Percentiles rank a stretch among this genome's conserved stretches.
phyloP scores from a whole-genome alignment of 768 basidiomycete species.

The Lentinula raphanica region DNA sequence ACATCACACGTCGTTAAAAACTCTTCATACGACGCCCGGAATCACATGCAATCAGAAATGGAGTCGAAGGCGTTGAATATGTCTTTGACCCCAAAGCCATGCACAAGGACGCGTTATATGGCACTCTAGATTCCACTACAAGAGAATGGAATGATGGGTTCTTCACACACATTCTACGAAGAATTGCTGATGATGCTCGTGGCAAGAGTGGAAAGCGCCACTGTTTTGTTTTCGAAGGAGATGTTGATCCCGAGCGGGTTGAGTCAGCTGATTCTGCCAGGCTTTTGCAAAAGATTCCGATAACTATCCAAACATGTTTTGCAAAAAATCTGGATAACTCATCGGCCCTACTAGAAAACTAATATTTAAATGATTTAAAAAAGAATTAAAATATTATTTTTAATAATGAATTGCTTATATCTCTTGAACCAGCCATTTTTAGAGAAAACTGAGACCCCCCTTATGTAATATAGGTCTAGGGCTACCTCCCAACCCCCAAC shows the following conservation, averaged over 20 bases:
- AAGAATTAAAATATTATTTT: too few relatives aligned
- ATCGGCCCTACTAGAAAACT: too few relatives aligned
- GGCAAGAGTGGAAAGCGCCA: too few relatives aligned
- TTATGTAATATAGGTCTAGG: too few relatives aligned
- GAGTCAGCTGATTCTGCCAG: conserved; percentile 99
- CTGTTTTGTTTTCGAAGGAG: conserved; percentile 99
- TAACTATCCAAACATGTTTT: too few relatives aligned
- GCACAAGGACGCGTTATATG: conserved; percentile 96
- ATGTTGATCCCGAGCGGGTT: conserved; percentile 99
- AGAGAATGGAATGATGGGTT: conserved; percentile 99
- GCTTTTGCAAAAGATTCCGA: too few relatives aligned
- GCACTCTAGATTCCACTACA: conserved; percentile 93
- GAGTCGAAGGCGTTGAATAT: conserved; percentile 87
- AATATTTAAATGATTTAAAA: too few relatives aligned
- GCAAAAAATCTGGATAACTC: too few relatives aligned
- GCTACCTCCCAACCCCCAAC: too few relatives aligned
- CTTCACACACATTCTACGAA: conserved; percentile 95
- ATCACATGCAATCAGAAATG: conserved; percentile 21
- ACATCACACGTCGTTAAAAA: background rate
- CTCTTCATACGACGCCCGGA: background rate
- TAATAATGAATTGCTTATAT: too few relatives aligned
- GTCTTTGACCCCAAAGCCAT: conserved; percentile 99
- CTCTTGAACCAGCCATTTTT: too few relatives aligned
- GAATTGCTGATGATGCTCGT: conserved; percentile 98
- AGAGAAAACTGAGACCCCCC: too few relatives aligned